A percentile compares a stretch with the other conserved stretches of the same genome.
phyloP scores from a whole-genome alignment of 805 yeast genomes.

The Ogataea neopini region DNA sequence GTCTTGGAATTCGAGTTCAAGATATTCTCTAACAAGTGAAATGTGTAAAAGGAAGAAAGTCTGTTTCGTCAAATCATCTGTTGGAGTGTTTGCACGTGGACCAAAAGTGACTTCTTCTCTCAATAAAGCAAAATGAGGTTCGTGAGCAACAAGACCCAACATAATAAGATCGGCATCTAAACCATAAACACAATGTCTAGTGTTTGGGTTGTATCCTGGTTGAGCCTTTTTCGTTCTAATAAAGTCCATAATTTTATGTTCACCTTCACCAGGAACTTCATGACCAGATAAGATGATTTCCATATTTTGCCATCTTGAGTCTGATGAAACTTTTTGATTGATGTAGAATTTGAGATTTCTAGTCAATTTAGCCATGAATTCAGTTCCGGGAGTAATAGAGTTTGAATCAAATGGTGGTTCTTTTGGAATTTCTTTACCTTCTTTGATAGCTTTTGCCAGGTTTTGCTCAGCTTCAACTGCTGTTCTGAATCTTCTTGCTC shows the following conservation, averaged over 20 bases:
- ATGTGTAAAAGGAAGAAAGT: constrained; percentile 81
- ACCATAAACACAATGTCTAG: constrained; percentile 93
- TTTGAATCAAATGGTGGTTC: constrained; percentile 89
- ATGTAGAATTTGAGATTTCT: constrained; percentile 81
- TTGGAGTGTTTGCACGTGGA: constrained; percentile 31
- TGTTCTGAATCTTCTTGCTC: constrained; percentile 92
- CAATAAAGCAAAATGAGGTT: constrained; percentile 90
- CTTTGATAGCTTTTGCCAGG: constrained; percentile 66
- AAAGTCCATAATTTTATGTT: constrained; percentile 94
- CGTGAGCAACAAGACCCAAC: constrained; percentile 89
- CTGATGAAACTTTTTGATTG: constrained; percentile 83
- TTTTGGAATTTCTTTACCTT: constrained; percentile 75
- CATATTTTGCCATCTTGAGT: constrained; percentile 80
- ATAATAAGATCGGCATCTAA: constrained; percentile 95
- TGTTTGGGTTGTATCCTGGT: constrained; percentile 70
- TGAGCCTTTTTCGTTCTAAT: constrained; percentile 80
- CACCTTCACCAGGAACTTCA: constrained; percentile 98
- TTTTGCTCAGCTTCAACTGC: constrained; percentile 90
- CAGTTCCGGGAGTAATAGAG: constrained; percentile 95
- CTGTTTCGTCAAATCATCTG: constrained; percentile 66
- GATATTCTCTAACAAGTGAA: constrained; percentile 85
- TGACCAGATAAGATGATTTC: constrained; percentile 85
- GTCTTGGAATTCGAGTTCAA: constrained; percentile 80
- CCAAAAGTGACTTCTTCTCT: constrained; percentile 97
- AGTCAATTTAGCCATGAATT: constrained; percentile 89